phyloP scores from a whole-genome alignment of 2,329 filamentous ascomycete genomes.

The Capronia coronata region DNA sequence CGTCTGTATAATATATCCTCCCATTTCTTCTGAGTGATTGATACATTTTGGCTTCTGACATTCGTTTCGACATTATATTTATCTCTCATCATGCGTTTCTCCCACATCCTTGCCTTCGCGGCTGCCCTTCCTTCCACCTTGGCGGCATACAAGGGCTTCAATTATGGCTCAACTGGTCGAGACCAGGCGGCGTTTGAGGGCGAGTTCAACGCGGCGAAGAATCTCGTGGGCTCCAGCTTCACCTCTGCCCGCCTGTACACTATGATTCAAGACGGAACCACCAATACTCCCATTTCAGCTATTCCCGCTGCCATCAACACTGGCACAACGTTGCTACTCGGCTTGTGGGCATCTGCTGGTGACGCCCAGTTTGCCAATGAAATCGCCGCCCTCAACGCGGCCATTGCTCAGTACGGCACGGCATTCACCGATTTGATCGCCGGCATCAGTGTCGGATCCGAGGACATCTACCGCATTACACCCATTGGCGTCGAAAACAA shows the following conservation, averaged over 20 bases:
- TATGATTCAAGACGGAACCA: slow-evolving; percentile 56
- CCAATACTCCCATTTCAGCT: slow-evolving; percentile 60
- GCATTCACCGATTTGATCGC: slow-evolving; percentile 61
- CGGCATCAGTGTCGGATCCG: slow-evolving; percentile 78
- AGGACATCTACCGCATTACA: slow-evolving; percentile 78
- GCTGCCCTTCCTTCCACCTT: slow-evolving; percentile 30
- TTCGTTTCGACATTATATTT: slow-evolving; percentile 12
- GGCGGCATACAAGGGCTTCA: slow-evolving; percentile 41
- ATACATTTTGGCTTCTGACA: slow-evolving; percentile 2
- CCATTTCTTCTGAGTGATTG: not conserved
- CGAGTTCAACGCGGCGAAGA: slow-evolving; percentile 43
- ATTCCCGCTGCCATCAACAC: slow-evolving; percentile 79
- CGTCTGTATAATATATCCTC: slow-evolving; percentile 1
- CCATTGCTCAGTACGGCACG: slow-evolving; percentile 62
- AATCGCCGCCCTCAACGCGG: slow-evolving; percentile 61
- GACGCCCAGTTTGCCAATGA: slow-evolving; percentile 62
- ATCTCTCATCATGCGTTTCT: slow-evolving; percentile 28
- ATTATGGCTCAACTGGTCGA: slow-evolving; percentile 42
- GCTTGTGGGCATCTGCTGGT: slow-evolving; percentile 73
- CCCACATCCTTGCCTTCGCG: slow-evolving; percentile 31
- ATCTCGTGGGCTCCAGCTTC: slow-evolving; percentile 38
- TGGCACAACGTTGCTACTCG: slow-evolving; percentile 70
- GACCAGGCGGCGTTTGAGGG: slow-evolving; percentile 40
- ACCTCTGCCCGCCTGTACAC: slow-evolving; percentile 53
- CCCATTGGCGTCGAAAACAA: slow-evolving; percentile 60